Percentiles rank a stretch among this genome's conserved stretches.
Conservation (phyloP, 2,329 filamentous ascomycete species). For the Grosmannia huntii region DNA sequence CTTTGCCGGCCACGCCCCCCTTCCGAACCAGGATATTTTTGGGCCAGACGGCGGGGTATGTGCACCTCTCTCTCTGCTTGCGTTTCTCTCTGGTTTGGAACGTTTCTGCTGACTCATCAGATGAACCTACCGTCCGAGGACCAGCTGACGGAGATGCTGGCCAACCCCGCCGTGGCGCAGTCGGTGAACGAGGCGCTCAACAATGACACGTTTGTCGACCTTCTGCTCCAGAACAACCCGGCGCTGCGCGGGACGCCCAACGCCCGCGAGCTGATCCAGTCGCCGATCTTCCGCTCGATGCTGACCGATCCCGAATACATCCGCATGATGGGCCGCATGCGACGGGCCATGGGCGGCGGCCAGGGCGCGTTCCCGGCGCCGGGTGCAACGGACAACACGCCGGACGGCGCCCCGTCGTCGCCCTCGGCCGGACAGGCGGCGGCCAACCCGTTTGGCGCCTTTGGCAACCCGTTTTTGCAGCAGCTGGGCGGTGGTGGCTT, state of each 20-base stretch:
- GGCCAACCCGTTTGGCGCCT: constrained; percentile 29
- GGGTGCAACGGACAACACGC: constrained; percentile 79
- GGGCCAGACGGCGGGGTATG: constrained; percentile 88
- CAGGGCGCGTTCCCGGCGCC: constrained; percentile 68
- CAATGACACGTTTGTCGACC: constrained; percentile 87
- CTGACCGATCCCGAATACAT: constrained; percentile 84
- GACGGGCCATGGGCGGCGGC: constrained; percentile 52
- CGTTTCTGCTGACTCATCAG: constrained; percentile 28
- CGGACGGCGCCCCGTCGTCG: constrained; percentile 29
- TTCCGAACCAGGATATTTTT: constrained; percentile 80
- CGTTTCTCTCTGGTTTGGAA: background rate
- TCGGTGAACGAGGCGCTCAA: constrained; percentile 90
- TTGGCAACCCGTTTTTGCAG: background rate
- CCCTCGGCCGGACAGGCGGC: constrained; percentile 10
- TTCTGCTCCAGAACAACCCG: constrained; percentile 88
- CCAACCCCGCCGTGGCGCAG: constrained; percentile 75
- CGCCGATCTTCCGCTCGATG: constrained; percentile 80
- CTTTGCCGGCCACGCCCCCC: constrained; percentile 81
- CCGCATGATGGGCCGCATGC: constrained; percentile 70
- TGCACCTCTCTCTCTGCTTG: constrained; percentile 14
- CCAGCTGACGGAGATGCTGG: constrained; percentile 70
- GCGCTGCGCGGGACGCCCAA: constrained; percentile 62
- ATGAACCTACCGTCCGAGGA: constrained; percentile 86
- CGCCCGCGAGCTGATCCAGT: constrained; percentile 74
- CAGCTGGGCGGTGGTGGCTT: background rate